Evolutionary conservation across 768 basidiomycete species (phyloP).

Genomic region (Cantharellus cinnabarinus): DNA sequence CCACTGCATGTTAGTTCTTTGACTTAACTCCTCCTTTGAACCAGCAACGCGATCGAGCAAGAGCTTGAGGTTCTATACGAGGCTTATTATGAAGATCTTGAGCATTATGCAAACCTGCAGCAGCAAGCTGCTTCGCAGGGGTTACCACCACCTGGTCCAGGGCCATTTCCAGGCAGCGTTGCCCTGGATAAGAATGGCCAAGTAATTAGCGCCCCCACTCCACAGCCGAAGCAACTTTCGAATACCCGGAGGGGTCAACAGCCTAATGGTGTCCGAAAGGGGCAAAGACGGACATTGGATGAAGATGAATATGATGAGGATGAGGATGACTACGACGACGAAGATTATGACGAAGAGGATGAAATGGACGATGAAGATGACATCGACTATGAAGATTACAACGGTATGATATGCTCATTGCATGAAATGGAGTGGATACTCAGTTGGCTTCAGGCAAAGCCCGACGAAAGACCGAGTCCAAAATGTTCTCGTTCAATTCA

Average conservation of each 20-base stretch:
- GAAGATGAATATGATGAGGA: constrained; percentile 24
- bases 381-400: constrained; percentile 24
- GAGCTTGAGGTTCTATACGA: constrained; percentile 99
- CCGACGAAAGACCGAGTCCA: not conserved
- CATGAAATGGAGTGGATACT: too few relatives aligned
- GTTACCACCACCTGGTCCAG: constrained; percentile 85
- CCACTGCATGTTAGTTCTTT: not conserved
- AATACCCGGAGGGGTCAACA: not conserved
- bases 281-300: constrained; percentile 16
- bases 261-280: not conserved
- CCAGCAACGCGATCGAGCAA: constrained; percentile 66
- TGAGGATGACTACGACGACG: constrained; percentile 17
- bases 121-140: constrained; percentile 86
- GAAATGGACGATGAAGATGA: constrained; percentile 44
- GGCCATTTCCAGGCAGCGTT: constrained; percentile 95
- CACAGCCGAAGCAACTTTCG: constrained; percentile 1
- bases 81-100: constrained; percentile 99
- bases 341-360: constrained; percentile 24
- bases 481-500: constrained; percentile 7
- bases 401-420: constrained; percentile 8
- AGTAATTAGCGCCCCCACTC: constrained; percentile 25
- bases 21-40: not conserved
- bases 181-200: constrained; percentile 85
- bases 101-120: constrained; percentile 96
- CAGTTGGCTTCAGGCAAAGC: too few relatives aligned